Conservation (phyloP, 805 yeast species). For the Grigorovia yakushimaensis region DNA sequence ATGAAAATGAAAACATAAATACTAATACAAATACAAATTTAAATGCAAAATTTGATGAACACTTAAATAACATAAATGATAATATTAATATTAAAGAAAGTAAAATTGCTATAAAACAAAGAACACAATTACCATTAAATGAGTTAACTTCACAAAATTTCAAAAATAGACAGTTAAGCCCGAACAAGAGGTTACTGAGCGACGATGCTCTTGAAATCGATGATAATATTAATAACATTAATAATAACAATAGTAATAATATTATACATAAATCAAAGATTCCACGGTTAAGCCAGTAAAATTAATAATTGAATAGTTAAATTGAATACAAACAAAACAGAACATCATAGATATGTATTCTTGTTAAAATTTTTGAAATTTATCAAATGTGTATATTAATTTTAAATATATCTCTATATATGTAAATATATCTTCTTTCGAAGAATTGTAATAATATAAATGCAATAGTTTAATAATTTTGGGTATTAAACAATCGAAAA, state of each 20-base stretch:
- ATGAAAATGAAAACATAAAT: neutral
- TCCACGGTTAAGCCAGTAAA: constrained; percentile 1
- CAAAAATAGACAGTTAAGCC: neutral
- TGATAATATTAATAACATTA: neutral
- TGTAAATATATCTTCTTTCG: neutral
- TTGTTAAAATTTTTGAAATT: too few relatives aligned
- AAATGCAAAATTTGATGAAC: neutral
- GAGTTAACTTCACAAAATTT: neutral
- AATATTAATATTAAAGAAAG: neutral
- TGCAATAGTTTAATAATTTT: neutral
- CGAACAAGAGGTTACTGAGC: neutral
- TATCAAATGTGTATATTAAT: too few relatives aligned
- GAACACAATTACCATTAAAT: neutral
- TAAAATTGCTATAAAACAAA: neutral
- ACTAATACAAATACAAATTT: neutral
- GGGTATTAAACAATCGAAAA: too few relatives aligned
- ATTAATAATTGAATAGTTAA: neutral
- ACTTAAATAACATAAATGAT: neutral
- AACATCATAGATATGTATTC: too few relatives aligned
- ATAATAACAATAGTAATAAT: neutral
- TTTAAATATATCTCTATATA: too few relatives aligned
- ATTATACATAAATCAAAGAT: constrained; percentile 1
- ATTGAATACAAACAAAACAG: too few relatives aligned
- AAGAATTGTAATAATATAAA: neutral
- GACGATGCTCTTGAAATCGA: neutral